These are phyloP conservation scores for Puccinia novopanici DNA, from an alignment of 1,284 basidiomycete genomes.

Conservation along the genomic window DNA sequence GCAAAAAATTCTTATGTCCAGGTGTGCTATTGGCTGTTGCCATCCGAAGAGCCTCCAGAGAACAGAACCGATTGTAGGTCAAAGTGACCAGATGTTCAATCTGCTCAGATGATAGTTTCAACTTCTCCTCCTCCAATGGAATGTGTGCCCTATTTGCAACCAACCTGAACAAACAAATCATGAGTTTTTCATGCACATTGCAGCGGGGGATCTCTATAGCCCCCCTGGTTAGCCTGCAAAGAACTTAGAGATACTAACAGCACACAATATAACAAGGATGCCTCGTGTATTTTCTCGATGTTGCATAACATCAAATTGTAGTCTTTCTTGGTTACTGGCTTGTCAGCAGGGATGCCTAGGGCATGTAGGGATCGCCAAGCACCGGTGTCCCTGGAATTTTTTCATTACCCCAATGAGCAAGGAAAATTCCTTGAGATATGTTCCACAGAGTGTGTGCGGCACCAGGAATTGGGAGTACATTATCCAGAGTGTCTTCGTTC, in stretches of 20 bases:
- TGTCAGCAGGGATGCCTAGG: background rate
- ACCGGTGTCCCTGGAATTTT: background rate
- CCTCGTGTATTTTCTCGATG: background rate
- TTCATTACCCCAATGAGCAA: background rate
- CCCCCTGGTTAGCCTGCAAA: no score
- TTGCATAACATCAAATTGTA: background rate
- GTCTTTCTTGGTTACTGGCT: background rate
- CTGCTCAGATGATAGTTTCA: background rate
- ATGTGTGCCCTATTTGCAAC: background rate
- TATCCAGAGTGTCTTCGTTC: background rate
- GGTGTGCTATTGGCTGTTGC: background rate
- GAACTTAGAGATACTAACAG: background rate
- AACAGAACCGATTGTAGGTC: conserved; percentile 4
- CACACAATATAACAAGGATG: background rate
- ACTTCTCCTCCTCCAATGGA: background rate
- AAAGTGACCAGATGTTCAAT: background rate
- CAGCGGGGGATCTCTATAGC: no score
- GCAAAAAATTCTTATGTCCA: background rate
- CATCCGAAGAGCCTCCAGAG: background rate
- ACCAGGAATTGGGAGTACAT: background rate
- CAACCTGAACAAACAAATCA: no score
- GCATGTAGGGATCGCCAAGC: background rate
- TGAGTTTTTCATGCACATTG: background rate
- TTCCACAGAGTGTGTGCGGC: background rate
- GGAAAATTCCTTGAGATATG: background rate